phyloP scores from a whole-genome alignment of 2,329 filamentous ascomycete genomes.

The Aureobasidium sp. region DNA sequence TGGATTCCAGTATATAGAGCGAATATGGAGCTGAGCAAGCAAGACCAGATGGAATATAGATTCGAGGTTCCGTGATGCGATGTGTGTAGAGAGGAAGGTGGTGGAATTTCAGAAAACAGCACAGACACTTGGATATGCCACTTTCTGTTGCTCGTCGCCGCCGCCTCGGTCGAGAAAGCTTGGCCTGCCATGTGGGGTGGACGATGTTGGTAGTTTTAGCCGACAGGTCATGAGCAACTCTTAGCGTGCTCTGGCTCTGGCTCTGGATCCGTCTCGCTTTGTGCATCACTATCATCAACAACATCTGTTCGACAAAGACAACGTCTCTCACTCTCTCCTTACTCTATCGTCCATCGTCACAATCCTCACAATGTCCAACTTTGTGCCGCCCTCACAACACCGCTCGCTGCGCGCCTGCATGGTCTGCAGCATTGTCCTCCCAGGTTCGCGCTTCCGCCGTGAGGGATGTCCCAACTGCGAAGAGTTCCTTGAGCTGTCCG shows the following conservation, averaged over 20 bases:
- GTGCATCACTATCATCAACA: neutral
- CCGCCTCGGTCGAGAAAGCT: constrained; percentile 4
- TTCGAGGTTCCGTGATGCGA: neutral
- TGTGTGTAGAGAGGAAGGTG: neutral
- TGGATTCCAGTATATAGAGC: neutral
- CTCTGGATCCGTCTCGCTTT: neutral
- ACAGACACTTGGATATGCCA: neutral
- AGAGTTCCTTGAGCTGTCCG: constrained; percentile 73
- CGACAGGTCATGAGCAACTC: neutral
- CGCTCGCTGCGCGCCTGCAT: constrained; percentile 93
- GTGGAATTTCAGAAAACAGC: constrained; percentile 5
- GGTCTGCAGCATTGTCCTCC: constrained; percentile 94
- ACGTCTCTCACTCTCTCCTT: neutral
- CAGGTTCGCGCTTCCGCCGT: constrained; percentile 68
- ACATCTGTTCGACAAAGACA: neutral
- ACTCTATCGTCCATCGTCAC: neutral
- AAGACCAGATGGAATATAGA: neutral
- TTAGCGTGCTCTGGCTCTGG: neutral
- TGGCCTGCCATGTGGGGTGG: neutral
- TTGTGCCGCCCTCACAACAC: constrained; percentile 65
- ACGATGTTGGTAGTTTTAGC: neutral
- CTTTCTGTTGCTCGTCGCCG: neutral
- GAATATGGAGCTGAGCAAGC: neutral
- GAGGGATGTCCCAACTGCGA: constrained; percentile 97
- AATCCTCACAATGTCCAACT: constrained; percentile 46